Base-by-base conservation (phyloP, 2,329 filamentous ascomycete genomes). In the Fusarium torreyae region DNA sequence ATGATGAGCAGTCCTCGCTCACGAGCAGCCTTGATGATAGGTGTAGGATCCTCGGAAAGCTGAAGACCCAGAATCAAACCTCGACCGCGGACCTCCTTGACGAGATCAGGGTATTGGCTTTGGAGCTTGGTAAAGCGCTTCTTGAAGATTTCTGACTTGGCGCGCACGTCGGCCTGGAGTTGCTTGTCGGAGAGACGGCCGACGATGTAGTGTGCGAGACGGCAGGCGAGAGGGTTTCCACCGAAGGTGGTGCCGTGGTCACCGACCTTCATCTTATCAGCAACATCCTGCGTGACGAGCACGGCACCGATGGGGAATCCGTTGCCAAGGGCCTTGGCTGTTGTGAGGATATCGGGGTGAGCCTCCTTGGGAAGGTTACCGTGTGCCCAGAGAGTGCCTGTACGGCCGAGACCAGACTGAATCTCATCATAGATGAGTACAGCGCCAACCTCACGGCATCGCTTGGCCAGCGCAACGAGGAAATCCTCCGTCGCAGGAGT, bases 341-440 rank as follows among this genome's bases (percentile, higher is more conserved):
- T 95, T 15, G 95, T 98, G 68, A 99, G 82, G 70, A 99, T 91
- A 75, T 99, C 96, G 8, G 96, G 96, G 77, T 99, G 96, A 3
- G 94, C 94, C 69, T 92, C 90, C 72, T 86, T 83, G 36, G 93
- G 91, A 24, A 96, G 86, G 60, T 86, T 84, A 13, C 86, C 86
- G 77, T 99, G 95, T 1, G 96, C 96, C 96, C 96, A 99, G 74
- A 99, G 86, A 14, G 85, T 87, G 36, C 96, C 96, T 2, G 96
- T 98, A 53, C 96, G 91, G 26, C 91, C 89, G 34, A 99, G 85
- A 54, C 96, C 96, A 79, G 94, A 98, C 81, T 99, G 96, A 68
- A 99, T 99, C 84, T 99, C 96, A 76, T 99, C 96, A 79, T 96
- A 95, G 77, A 98, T 92, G 59, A 99, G 84, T 5, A 98, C 89